Evolutionary conservation across 1,139 yeast species (phyloP).

Genomic region (Sugiyamaella novakii): DNA sequence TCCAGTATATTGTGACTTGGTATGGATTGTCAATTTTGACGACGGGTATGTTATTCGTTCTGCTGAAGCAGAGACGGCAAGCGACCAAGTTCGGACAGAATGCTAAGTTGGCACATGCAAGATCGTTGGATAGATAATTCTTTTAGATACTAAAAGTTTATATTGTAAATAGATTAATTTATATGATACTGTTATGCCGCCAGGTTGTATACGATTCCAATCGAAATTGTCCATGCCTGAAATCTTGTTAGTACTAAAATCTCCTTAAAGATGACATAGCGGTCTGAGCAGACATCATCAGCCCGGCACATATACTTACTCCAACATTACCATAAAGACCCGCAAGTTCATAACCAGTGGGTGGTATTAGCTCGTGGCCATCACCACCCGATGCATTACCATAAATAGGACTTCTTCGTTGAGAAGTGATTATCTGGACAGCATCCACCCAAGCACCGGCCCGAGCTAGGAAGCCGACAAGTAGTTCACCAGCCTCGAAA

Average conservation of each 20-base stretch:
- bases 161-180: constrained; percentile 15
- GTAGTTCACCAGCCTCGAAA: constrained; percentile 57
- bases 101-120: constrained; percentile 37
- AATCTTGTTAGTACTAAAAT: no score
- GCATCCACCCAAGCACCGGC: constrained; percentile 92
- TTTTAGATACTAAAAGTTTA: background rate
- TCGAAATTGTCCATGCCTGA: constrained; percentile 65
- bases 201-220: constrained; percentile 59
- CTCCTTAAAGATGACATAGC: no score
- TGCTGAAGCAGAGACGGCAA: constrained; percentile 44
- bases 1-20: constrained; percentile 94
- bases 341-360: constrained; percentile 57
- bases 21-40: constrained; percentile 80
- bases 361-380: constrained; percentile 58
- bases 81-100: constrained; percentile 22
- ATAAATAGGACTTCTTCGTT: constrained; percentile 44
- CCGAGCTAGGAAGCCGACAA: constrained; percentile 64
- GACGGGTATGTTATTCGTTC: constrained; percentile 60
- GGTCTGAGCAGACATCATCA: constrained; percentile 8
- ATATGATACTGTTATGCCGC: constrained; percentile 3
- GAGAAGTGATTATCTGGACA: constrained; percentile 61
- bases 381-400: constrained; percentile 79
- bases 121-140: constrained; percentile 14
- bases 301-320: constrained; percentile 25
- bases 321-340: constrained; percentile 72